Evolutionary conservation across 1,139 yeast genomes (phyloP).

Genomic region (Sugiyamaella xylanicola): DNA sequence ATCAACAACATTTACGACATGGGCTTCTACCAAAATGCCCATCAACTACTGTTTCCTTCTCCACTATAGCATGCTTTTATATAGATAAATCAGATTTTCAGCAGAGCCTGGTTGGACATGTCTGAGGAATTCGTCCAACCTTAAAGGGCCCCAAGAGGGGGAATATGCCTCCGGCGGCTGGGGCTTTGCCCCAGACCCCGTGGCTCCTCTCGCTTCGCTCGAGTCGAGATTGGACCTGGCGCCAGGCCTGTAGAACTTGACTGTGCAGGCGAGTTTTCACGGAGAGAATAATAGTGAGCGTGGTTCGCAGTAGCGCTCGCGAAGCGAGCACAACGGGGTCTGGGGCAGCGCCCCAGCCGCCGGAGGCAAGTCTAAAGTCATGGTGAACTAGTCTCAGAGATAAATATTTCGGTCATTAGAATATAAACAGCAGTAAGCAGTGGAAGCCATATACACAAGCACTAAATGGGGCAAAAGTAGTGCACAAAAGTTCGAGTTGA

Average conservation of each 20-base stretch:
- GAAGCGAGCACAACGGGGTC: background rate
- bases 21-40: slow-evolving; percentile 59
- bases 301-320: background rate
- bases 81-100: too few species aligned
- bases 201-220: background rate
- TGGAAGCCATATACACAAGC: slow-evolving; percentile 17
- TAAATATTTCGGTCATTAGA: slow-evolving; percentile 18
- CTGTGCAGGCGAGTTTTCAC: too few species aligned
- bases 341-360: background rate
- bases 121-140: too few species aligned
- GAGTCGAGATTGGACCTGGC: background rate
- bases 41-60: slow-evolving; percentile 42
- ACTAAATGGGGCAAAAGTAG: slow-evolving; percentile 12
- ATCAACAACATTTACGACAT: slow-evolving; percentile 66
- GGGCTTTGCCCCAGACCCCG: slow-evolving; percentile 10
- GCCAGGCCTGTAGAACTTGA: too few species aligned
- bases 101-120: too few species aligned
- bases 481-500: background rate
- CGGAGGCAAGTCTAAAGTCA: background rate
- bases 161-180: slow-evolving; percentile 3
- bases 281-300: too few species aligned
- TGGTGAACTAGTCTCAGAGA: background rate
- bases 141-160: too few species aligned
- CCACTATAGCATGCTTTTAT: slow-evolving; percentile 12
- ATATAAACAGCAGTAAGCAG: slow-evolving; percentile 10